These are phyloP conservation scores for Mucor mucedo DNA, from an alignment of 371 early-diverging fungal species.

Conservation along the genomic window DNA sequence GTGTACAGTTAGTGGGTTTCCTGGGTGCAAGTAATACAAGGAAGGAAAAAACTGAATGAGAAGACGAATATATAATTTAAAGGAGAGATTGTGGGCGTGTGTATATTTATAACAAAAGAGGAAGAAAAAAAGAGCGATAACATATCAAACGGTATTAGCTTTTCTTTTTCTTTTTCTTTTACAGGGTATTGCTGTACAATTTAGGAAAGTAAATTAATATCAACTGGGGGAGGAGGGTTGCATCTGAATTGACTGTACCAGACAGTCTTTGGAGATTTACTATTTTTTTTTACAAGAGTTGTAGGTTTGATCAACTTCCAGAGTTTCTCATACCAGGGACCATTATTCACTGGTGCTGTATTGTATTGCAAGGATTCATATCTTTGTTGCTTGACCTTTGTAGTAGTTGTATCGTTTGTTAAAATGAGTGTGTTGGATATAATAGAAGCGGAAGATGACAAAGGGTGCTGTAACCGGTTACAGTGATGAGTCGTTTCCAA, in stretches of 20 bases:
- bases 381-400: constrained; percentile 4
- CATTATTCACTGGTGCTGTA: background rate
- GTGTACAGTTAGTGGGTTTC: too few relatives aligned
- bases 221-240: constrained; percentile 27
- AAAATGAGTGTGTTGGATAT: background rate
- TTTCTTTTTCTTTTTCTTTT: background rate
- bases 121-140: background rate
- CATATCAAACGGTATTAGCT: background rate
- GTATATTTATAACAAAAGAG: background rate
- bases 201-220: constrained; percentile 9
- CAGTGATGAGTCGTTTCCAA: background rate
- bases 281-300: background rate
- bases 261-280: constrained; percentile 20
- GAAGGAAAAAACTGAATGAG: background rate
- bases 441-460: constrained; percentile 3
- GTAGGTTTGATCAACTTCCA: constrained; percentile 25
- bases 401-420: background rate
- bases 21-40: background rate
- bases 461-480: background rate
- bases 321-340: constrained; percentile 25
- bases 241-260: constrained; percentile 34
- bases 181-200: background rate
- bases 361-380: background rate
- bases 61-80: constrained; percentile 1
- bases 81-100: background rate